Conservation (phyloP, 192 early-diverging fungal genomes). For the Thamnidium elegans region DNA sequence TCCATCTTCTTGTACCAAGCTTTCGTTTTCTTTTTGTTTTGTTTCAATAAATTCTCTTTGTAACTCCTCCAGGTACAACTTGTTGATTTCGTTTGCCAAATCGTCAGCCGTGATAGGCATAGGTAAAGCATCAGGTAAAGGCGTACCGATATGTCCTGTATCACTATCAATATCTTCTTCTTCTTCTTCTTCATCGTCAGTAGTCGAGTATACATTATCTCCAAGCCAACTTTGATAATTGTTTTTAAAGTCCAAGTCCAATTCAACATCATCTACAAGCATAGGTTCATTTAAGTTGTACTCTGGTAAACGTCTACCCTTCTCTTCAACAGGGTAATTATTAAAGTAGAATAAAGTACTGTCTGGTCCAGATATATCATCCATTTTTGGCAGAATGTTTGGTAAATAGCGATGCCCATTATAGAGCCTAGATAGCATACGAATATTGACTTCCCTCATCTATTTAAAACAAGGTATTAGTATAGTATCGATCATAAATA, state of each 20-base stretch:
- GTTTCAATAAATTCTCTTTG: slow-evolving; percentile 11
- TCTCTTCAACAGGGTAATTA: background rate
- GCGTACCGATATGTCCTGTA: slow-evolving; percentile 7
- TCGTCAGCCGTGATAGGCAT: background rate
- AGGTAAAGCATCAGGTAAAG: slow-evolving; percentile 12
- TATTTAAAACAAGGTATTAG: slow-evolving; percentile 12
- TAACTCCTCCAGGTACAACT: slow-evolving; percentile 22
- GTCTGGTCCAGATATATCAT: slow-evolving; percentile 11
- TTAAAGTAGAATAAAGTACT: background rate
- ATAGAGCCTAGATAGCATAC: slow-evolving; percentile 59
- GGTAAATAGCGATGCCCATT: slow-evolving; percentile 48
- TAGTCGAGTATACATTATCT: slow-evolving; percentile 44
- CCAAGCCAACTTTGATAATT: slow-evolving; percentile 71
- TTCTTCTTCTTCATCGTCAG: slow-evolving; percentile 6
- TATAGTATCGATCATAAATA: background rate
- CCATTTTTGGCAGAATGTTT: slow-evolving; percentile 3
- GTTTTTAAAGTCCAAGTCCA: slow-evolving; percentile 59
- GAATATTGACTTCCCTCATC: slow-evolving; percentile 66
- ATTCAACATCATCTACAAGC: slow-evolving; percentile 32
- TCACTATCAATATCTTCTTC: slow-evolving; percentile 7
- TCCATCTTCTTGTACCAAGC: background rate
- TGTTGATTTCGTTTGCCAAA: slow-evolving; percentile 23
- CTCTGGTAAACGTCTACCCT: slow-evolving; percentile 1
- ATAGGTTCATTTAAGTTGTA: background rate
- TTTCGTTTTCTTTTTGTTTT: background rate